A percentile compares a stretch with the other conserved stretches of the same genome.
These are phyloP conservation scores for Agastache rugosa DNA, from an alignment of 257 asterid species.

Conservation along the genomic window DNA sequence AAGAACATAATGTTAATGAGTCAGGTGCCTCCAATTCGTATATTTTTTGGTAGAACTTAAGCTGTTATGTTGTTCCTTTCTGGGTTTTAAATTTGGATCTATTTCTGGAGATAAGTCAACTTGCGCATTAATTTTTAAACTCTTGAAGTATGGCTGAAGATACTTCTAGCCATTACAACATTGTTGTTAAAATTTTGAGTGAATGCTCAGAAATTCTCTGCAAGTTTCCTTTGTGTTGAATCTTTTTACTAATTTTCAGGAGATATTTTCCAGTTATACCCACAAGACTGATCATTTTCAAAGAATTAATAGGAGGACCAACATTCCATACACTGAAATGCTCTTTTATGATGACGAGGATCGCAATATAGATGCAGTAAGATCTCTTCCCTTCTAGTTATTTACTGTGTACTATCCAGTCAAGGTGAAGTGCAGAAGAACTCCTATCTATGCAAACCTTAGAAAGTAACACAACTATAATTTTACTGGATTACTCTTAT, in stretches of 20 bases:
- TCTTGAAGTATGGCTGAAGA: background rate
- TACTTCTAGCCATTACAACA: background rate
- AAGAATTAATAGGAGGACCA: constrained; percentile 62
- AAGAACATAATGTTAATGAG: background rate
- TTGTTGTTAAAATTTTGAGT: constrained; percentile 13
- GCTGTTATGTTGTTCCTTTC: background rate
- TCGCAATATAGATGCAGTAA: constrained; percentile 78
- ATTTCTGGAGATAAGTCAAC: background rate
- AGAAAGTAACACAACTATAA: background rate
- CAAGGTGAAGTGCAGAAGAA: background rate
- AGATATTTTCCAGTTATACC: constrained; percentile 83
- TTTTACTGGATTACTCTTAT: background rate
- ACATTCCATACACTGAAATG: constrained; percentile 73
- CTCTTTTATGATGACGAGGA: constrained; percentile 91
- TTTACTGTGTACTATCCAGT: background rate
- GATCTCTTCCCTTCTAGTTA: constrained; percentile 30
- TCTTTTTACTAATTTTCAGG: constrained; percentile 56
- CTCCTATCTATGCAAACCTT: background rate
- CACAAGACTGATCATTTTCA: constrained; percentile 94
- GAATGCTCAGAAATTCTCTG: constrained; percentile 16
- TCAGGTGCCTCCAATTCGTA: constrained; percentile 1
- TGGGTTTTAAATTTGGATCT: background rate
- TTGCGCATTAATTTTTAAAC: background rate
- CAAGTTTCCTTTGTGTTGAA: constrained; percentile 24
- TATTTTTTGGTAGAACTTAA: background rate